Base-by-base conservation (phyloP, 108 stramenopile species). In the Skeletonema tropicum region DNA sequence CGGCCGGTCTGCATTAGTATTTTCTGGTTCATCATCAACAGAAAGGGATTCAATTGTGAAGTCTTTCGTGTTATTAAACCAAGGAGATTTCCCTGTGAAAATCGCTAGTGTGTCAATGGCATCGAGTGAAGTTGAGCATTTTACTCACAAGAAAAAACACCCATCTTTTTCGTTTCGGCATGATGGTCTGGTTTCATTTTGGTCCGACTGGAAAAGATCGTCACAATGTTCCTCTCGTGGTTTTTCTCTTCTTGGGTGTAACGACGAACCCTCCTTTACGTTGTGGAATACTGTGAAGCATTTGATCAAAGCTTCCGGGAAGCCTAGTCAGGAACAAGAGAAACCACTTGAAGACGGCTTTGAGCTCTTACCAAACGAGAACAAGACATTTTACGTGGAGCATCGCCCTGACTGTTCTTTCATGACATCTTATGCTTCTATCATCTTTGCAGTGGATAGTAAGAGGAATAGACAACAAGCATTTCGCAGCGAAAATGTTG, bases 1-100 rank as follows among this genome's bases (percentile, higher is more conserved):
- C 61, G 94, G 94, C 6, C 76, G 77, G 36, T 73, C 87, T 9
- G 80, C 90, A 32, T 72, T 95, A 57, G 64, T 92, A 10, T 92
- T 95, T 76, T 52, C 83, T 9, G 90, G 91, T 35, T 29, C 46
- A 63, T 66, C 25, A 26, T 60, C 32, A 10, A 11, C 2, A 41
- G 55, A 33, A 52, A 68, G 66, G 10, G 21, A 63, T 32, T 63
- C 92, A 5, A 81, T 85, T 48, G 65, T 87, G 8, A 92, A 88
- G 71, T 74, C 81, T 52, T 83, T 94, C 45, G 61, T 89, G 57
- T 72, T 92, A 26, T 83, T 80, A 19, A 94, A 94, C 68, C 74
- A 64, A 42, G 93, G 93, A 3, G 88, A 90, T 57, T 36, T 76
- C 38, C 63, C 60, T 8, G 76, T 86, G 10, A 68, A 80, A 14